Percentiles rank a stretch among this genome's conserved stretches.
These are phyloP conservation scores for Monosporascus sp. DNA, from an alignment of 2,329 filamentous ascomycete genomes.

Conservation along the genomic window DNA sequence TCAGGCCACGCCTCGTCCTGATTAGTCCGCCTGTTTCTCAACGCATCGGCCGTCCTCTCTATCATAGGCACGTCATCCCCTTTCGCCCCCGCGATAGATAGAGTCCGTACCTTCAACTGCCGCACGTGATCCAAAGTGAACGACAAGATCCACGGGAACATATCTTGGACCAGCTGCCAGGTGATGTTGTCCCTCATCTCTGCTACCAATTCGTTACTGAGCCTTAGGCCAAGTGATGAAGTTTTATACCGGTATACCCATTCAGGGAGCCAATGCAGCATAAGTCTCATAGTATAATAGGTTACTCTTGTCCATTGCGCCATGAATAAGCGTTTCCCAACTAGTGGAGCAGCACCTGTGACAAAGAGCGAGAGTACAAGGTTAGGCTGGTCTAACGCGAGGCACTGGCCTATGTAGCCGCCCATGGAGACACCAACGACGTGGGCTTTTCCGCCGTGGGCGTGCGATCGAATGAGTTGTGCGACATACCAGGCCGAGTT, in stretches of 20 bases:
- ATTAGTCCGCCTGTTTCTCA: slow-evolving; percentile 19
- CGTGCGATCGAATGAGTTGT: slow-evolving; percentile 29
- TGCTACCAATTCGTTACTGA: slow-evolving; percentile 23
- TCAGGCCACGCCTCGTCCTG: slow-evolving; percentile 15
- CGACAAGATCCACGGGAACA: slow-evolving; percentile 15
- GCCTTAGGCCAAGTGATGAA: slow-evolving; percentile 6
- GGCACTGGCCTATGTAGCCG: slow-evolving; percentile 29
- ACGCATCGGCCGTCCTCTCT: slow-evolving; percentile 3
- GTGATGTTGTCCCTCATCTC: slow-evolving; percentile 30
- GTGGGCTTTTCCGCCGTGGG: slow-evolving; percentile 32
- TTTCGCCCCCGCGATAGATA: slow-evolving; percentile 25
- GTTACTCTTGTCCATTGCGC: slow-evolving; percentile 20
- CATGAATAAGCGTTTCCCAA: slow-evolving; percentile 6
- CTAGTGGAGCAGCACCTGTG: slow-evolving; percentile 26
- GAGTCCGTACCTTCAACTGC: slow-evolving; percentile 8
- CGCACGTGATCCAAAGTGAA: too few relatives aligned
- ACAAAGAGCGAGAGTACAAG: slow-evolving; percentile 30
- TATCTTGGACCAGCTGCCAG: slow-evolving; percentile 19
- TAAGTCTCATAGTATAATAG: slow-evolving; percentile 19
- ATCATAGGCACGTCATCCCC: slow-evolving; percentile 23
- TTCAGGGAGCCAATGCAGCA: slow-evolving; percentile 10
- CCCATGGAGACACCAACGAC: slow-evolving; percentile 37
- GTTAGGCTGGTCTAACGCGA: slow-evolving; percentile 28
- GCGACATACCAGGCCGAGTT: slow-evolving; percentile 29
- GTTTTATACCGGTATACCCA: too few relatives aligned